Percentiles rank a stretch among this genome's conserved stretches.
Evolutionary conservation across 306 rosid genomes (phyloP).

Genomic region (Medicago lupulina): DNA sequence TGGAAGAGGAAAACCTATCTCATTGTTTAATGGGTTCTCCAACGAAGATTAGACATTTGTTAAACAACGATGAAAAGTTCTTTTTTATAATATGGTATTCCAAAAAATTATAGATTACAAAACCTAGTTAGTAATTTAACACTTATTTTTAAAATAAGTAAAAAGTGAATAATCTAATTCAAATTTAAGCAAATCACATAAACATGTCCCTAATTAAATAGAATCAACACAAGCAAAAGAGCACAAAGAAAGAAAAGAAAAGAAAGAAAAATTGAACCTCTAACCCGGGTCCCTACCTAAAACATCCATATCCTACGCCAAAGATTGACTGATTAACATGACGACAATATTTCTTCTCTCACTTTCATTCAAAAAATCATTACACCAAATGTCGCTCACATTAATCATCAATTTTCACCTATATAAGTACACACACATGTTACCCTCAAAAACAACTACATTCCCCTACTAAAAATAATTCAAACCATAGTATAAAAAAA

Average conservation of each 20-base stretch:
- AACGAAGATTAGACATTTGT: no score
- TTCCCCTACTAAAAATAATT: constrained; percentile 7
- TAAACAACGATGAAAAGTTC: no score
- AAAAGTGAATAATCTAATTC: background rate
- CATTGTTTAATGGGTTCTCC: no score
- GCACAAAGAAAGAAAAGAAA: constrained; percentile 27
- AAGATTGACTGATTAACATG: constrained; percentile 78
- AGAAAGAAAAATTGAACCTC: constrained; percentile 24
- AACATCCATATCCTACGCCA: constrained; percentile 82
- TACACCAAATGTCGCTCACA: constrained; percentile 17
- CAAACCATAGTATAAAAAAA: background rate
- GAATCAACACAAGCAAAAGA: constrained; percentile 31
- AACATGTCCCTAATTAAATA: background rate
- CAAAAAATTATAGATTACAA: no score
- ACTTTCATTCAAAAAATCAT: constrained; percentile 47
- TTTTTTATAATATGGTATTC: no score
- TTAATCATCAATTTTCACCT: constrained; percentile 23
- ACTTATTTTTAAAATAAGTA: no score
- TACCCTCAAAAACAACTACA: background rate
- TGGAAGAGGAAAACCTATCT: no score
- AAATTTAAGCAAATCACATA: constrained; percentile 17
- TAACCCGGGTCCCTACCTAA: constrained; percentile 51
- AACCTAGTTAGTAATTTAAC: no score
- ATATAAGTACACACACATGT: constrained; percentile 33
- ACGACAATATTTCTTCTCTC: constrained; percentile 53